Percentiles rank a stretch among this genome's conserved stretches.
Conservation (phyloP, 371 early-diverging fungal genomes). For the Capillidium rhysosporum region DNA sequence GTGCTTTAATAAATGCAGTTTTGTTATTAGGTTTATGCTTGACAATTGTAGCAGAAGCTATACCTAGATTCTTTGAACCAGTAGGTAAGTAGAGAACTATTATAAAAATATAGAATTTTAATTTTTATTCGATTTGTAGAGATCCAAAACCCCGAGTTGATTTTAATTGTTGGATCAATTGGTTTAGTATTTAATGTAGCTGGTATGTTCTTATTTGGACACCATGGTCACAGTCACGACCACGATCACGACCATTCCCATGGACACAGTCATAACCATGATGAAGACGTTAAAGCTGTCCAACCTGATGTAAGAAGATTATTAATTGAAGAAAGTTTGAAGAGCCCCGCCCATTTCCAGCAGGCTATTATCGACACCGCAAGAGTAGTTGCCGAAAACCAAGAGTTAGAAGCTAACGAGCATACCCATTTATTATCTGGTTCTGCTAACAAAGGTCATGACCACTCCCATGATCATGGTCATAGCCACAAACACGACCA, state of each 20-base stretch:
- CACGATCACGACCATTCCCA: conserved; percentile 14
- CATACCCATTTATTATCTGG: background rate
- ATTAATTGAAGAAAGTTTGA: background rate
- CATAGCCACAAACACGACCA: conserved; percentile 15
- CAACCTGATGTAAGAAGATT: conserved; percentile 4
- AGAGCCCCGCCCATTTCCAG: background rate
- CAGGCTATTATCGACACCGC: conserved; percentile 4
- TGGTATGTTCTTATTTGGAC: conserved; percentile 62
- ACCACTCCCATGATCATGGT: conserved; percentile 7
- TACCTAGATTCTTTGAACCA: conserved; percentile 56
- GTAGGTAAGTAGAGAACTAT: conserved; percentile 13
- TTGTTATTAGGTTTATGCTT: conserved; percentile 74
- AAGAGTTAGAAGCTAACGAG: conserved; percentile 5
- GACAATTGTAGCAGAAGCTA: conserved; percentile 70
- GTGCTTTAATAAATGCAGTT: conserved; percentile 78
- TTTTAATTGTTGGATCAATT: conserved; percentile 60
- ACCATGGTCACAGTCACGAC: conserved; percentile 17
- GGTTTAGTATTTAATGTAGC: conserved; percentile 70
- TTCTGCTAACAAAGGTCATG: background rate
- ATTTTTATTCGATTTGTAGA: conserved; percentile 14
- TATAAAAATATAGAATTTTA: too few relatives aligned
- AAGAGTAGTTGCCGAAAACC: conserved; percentile 8
- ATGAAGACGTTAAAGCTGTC: conserved; percentile 12
- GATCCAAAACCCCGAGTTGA: conserved; percentile 46
- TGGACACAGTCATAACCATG: conserved; percentile 13